Evolutionary conservation across 371 early-diverging fungal genomes (phyloP).

Genomic region (Coemansia sp.): DNA sequence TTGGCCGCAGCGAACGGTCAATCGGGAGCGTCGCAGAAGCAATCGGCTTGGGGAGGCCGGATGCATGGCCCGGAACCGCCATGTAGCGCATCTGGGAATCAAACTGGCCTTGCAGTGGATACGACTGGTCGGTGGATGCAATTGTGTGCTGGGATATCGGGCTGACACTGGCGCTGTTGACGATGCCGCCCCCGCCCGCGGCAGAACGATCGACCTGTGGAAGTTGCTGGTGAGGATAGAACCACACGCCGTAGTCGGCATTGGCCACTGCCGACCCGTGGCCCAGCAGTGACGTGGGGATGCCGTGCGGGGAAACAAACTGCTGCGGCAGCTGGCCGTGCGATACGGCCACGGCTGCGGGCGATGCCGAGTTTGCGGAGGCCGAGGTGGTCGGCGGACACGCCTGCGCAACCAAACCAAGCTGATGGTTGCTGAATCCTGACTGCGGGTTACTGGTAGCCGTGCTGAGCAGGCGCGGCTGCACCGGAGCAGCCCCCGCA

Average conservation of each 20-base stretch:
- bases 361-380: slow-evolving; percentile 9
- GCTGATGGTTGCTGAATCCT: slow-evolving; percentile 22
- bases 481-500: background rate
- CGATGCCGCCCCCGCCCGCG: slow-evolving; percentile 24
- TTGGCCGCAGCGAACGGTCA: slow-evolving; percentile 30
- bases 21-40: slow-evolving; percentile 8
- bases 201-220: slow-evolving; percentile 26
- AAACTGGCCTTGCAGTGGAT: slow-evolving; percentile 34
- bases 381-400: slow-evolving; percentile 9
- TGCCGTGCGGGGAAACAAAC: slow-evolving; percentile 35
- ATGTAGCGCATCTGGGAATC: slow-evolving; percentile 47
- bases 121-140: slow-evolving; percentile 28
- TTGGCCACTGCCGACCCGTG: slow-evolving; percentile 30
- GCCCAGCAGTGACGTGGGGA: slow-evolving; percentile 43
- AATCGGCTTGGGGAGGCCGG: slow-evolving; percentile 28
- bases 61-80: slow-evolving; percentile 42
- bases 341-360: background rate
- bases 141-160: slow-evolving; percentile 41
- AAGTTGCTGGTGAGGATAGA: slow-evolving; percentile 42
- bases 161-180: slow-evolving; percentile 38
- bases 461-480: slow-evolving; percentile 6
- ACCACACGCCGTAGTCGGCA: slow-evolving; percentile 42
- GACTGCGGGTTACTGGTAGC: slow-evolving; percentile 11
- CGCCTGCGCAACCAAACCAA: slow-evolving; percentile 18
- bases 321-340: slow-evolving; percentile 30